phyloP scores from a whole-genome alignment of 1,284 basidiomycete species.

The Afroboletus lepidellus region DNA sequence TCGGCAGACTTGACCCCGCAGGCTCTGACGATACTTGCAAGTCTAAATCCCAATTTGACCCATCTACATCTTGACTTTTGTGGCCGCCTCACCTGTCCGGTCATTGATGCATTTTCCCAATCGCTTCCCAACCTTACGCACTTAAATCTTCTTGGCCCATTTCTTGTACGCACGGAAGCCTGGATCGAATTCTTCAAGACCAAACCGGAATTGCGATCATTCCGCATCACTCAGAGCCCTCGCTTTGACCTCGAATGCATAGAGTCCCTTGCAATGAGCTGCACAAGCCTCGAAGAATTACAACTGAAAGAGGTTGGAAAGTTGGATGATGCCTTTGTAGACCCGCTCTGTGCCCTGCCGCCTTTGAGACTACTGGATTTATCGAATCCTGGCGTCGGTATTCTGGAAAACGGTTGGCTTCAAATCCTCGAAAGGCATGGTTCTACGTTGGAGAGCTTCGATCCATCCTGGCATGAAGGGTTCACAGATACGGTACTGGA shows the following conservation, averaged over 20 bases:
- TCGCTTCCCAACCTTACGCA: slow-evolving; percentile 66
- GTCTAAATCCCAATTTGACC: slow-evolving; percentile 80
- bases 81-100: slow-evolving; percentile 76
- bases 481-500: slow-evolving; percentile 59
- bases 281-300: slow-evolving; percentile 64
- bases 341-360: slow-evolving; percentile 48
- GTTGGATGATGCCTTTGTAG: slow-evolving; percentile 65
- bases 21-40: slow-evolving; percentile 66
- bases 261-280: slow-evolving; percentile 59
- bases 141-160: slow-evolving; percentile 86
- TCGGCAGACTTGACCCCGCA: slow-evolving; percentile 64
- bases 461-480: slow-evolving; percentile 62
- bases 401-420: slow-evolving; percentile 60
- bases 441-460: slow-evolving; percentile 47
- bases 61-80: slow-evolving; percentile 82
- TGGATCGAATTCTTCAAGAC: slow-evolving; percentile 79
- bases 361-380: slow-evolving; percentile 60
- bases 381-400: slow-evolving; percentile 50
- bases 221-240: slow-evolving; percentile 85
- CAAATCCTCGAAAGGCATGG: slow-evolving; percentile 50
- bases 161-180: slow-evolving; percentile 73
- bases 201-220: slow-evolving; percentile 61
- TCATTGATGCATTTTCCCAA: slow-evolving; percentile 63
- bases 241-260: slow-evolving; percentile 81
- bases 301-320: slow-evolving; percentile 80